Conservation (phyloP, 176 grass and related monocot species). For the Areca catechu region DNA sequence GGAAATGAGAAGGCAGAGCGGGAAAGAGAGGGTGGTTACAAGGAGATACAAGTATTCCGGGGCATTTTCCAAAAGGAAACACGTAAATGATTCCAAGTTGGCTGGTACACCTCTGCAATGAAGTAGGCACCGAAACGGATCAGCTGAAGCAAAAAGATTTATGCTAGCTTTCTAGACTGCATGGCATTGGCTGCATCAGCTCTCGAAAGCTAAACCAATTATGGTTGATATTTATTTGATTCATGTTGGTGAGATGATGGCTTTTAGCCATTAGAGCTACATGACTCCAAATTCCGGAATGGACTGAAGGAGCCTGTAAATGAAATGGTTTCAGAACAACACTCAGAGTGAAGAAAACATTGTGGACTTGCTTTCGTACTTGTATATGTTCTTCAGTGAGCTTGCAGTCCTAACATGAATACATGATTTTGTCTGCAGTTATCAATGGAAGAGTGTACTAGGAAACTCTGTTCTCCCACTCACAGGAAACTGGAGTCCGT, state of each 20-base stretch:
- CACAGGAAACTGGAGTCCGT: background rate
- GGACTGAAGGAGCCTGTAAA: background rate
- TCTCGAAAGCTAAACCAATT: slow-evolving; percentile 46
- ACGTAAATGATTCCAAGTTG: slow-evolving; percentile 52
- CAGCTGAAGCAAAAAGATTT: slow-evolving; percentile 80
- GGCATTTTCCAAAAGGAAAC: slow-evolving; percentile 46
- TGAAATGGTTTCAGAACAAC: background rate
- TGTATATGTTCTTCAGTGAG: too few relatives aligned
- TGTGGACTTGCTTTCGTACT: too few relatives aligned
- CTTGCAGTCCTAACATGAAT: too few relatives aligned
- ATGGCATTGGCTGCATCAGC: slow-evolving; percentile 71
- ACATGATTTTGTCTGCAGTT: too few relatives aligned
- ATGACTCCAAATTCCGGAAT: too few relatives aligned
- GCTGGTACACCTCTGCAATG: slow-evolving; percentile 55
- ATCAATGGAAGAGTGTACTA: too few relatives aligned
- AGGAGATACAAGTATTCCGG: slow-evolving; percentile 79
- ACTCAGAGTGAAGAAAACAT: too few relatives aligned
- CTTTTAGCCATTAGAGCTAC: background rate
- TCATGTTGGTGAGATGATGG: background rate
- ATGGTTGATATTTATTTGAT: background rate
- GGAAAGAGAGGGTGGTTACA: slow-evolving; percentile 70
- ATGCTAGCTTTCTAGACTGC: slow-evolving; percentile 62
- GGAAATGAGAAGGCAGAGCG: slow-evolving; percentile 54
- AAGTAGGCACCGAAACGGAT: slow-evolving; percentile 23
- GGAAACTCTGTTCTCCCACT: too few relatives aligned